Evolutionary conservation across 176 grass and related monocot genomes (phyloP).

Genomic region (Thalia dealbata): DNA sequence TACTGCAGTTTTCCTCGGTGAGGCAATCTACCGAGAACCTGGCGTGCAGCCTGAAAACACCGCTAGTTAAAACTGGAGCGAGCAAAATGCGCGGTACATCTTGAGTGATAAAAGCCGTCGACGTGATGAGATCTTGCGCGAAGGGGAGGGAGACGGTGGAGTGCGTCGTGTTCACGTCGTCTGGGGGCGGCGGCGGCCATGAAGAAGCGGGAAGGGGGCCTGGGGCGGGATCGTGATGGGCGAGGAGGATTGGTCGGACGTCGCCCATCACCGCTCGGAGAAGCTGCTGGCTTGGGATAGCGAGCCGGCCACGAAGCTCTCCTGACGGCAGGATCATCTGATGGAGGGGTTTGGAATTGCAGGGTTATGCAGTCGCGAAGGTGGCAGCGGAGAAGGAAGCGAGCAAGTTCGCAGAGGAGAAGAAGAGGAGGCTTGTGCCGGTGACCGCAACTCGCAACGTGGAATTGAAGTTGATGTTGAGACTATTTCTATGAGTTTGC

Average conservation of each 20-base stretch:
- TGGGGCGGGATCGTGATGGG: conserved; percentile 39
- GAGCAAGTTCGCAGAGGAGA: conserved; percentile 36
- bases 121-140: conserved; percentile 49
- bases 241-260: conserved; percentile 58
- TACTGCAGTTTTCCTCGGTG: not conserved
- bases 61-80: no score
- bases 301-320: not conserved
- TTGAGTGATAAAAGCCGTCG: conserved; percentile 26
- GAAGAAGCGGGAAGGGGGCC: conserved; percentile 23
- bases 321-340: not conserved
- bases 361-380: conserved; percentile 61
- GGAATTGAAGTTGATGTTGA: conserved; percentile 21
- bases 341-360: not conserved
- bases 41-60: no score
- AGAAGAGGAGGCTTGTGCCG: conserved; percentile 42
- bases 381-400: conserved; percentile 51
- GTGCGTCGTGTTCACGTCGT: conserved; percentile 58
- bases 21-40: not conserved
- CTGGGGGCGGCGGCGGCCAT: conserved; percentile 34
- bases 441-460: conserved; percentile 22
- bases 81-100: not conserved
- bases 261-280: conserved; percentile 25
- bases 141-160: conserved; percentile 44
- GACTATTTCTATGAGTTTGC: conserved; percentile 10
- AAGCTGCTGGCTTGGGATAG: conserved; percentile 32